These are phyloP conservation scores for Picochlorum costavermella DNA, from an alignment of 139 green algal genomes.

Conservation along the genomic window DNA sequence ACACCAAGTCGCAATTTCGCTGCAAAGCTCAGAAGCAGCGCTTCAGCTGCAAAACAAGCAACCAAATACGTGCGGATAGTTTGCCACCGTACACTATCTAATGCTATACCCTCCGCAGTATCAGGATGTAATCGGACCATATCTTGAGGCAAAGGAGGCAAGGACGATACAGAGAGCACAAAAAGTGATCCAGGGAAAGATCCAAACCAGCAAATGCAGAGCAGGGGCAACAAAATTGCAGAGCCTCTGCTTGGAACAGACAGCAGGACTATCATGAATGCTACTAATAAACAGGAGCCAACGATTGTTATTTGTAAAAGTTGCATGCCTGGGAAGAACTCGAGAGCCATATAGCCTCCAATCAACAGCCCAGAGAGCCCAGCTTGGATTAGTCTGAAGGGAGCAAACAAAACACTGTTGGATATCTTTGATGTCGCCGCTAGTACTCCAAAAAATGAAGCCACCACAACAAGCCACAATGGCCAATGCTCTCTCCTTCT, in stretches of 20 bases:
- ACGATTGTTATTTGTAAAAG: conserved; percentile 61
- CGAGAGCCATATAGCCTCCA: conserved; percentile 76
- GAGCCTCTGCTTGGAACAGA: conserved; percentile 37
- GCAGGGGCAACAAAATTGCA: conserved; percentile 38
- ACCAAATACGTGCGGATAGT: conserved; percentile 41
- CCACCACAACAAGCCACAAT: conserved; percentile 73
- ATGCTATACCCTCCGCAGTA: conserved; percentile 1
- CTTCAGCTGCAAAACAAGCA: conserved; percentile 66
- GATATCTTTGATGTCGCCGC: conserved; percentile 18
- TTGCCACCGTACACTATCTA: conserved; percentile 7
- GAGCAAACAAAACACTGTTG: neutral
- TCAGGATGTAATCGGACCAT: conserved; percentile 13
- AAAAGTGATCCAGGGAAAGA: conserved; percentile 42
- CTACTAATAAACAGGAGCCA: conserved; percentile 36
- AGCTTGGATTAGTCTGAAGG: conserved; percentile 13
- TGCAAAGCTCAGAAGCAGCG: conserved; percentile 78
- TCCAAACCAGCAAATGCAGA: conserved; percentile 47
- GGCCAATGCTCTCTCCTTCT: conserved; percentile 65
- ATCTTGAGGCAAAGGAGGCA: conserved; percentile 33
- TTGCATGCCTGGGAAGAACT: conserved; percentile 66
- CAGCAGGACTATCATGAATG: conserved; percentile 66
- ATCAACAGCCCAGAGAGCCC: conserved; percentile 40
- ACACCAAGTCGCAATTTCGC: conserved; percentile 79
- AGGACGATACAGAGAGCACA: conserved; percentile 27
- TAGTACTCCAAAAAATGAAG: conserved; percentile 29